These are phyloP conservation scores for Gaeumannomyces sp. DNA, from an alignment of 2,329 filamentous ascomycete genomes.

Conservation along the genomic window DNA sequence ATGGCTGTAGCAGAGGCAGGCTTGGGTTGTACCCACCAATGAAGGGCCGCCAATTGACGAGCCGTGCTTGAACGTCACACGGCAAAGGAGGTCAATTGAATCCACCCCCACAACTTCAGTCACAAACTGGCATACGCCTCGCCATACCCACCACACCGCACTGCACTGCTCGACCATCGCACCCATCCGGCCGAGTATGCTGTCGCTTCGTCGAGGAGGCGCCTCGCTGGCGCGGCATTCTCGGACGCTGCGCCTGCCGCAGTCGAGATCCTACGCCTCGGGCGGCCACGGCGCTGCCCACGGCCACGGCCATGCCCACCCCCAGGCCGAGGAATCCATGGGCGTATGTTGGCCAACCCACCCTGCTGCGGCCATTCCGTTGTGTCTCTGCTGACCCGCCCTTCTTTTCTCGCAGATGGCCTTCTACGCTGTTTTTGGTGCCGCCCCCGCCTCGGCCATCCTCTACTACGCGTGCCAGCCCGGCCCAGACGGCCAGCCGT, in stretches of 20 bases:
- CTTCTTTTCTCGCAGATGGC: conserved; percentile 32
- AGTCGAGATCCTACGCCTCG: conserved; percentile 47
- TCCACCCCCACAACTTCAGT: background rate
- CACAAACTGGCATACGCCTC: background rate
- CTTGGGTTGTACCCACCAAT: background rate
- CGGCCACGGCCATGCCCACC: conserved; percentile 31
- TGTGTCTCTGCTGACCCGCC: background rate
- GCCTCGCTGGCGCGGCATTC: conserved; percentile 31
- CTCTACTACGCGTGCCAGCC: conserved; percentile 45
- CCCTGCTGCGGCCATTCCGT: no score
- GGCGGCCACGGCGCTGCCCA: conserved; percentile 41
- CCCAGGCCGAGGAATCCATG: conserved; percentile 43
- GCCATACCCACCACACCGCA: conserved; percentile 3
- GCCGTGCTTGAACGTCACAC: background rate
- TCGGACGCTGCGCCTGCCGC: conserved; percentile 24
- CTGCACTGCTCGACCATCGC: conserved; percentile 1
- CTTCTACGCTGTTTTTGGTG: conserved; percentile 40
- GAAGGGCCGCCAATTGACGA: background rate
- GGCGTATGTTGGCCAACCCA: conserved; percentile 39
- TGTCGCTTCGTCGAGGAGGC: conserved; percentile 30
- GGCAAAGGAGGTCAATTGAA: background rate
- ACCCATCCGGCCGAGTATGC: conserved; percentile 22
- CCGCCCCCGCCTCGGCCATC: conserved; percentile 37
- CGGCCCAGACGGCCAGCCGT: conserved; percentile 42
- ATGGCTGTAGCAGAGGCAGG: no score